A percentile compares a stretch with the other conserved stretches of the same genome.
phyloP scores from a whole-genome alignment of 1,284 basidiomycete species.

The Austroboletus novae-zelandiae region DNA sequence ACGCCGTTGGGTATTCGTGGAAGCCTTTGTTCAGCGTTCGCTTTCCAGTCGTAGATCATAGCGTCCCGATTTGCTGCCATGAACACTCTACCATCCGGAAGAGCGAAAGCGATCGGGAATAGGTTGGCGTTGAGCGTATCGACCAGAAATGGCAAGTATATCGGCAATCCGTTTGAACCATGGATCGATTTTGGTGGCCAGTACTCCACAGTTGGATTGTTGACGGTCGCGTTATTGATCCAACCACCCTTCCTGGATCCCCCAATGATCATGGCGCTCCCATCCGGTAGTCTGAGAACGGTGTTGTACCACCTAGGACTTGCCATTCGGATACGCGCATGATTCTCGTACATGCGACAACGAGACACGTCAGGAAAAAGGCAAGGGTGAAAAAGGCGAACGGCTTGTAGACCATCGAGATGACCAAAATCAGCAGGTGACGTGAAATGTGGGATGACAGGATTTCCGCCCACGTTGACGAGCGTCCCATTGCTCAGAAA shows the following conservation, averaged over 20 bases:
- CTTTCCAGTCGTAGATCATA: conserved; percentile 76
- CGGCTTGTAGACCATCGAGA: conserved; percentile 67
- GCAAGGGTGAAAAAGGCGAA: conserved; percentile 75
- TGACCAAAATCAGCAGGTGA: conserved; percentile 73
- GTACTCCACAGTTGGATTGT: conserved; percentile 81
- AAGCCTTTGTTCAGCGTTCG: conserved; percentile 61
- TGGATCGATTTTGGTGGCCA: conserved; percentile 74
- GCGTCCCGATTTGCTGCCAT: conserved; percentile 78
- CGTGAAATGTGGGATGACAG: conserved; percentile 61
- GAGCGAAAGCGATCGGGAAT: conserved; percentile 72
- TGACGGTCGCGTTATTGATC: conserved; percentile 75
- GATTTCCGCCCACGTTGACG: conserved; percentile 77
- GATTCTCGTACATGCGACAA: conserved; percentile 69
- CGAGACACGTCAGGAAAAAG: conserved; percentile 42
- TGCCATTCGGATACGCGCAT: conserved; percentile 60
- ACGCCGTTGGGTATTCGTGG: conserved; percentile 77
- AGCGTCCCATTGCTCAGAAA: conserved; percentile 76
- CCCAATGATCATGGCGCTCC: conserved; percentile 79
- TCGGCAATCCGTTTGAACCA: conserved; percentile 61
- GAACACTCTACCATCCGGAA: conserved; percentile 75
- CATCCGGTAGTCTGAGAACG: conserved; percentile 65
- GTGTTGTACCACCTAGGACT: conserved; percentile 79
- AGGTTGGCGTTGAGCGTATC: conserved; percentile 78
- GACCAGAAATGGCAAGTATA: conserved; percentile 61
- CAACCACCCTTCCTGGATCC: conserved; percentile 78